Percentiles rank a stretch among this genome's conserved stretches.
Conservation (phyloP, 345 rosid genomes). For the Dipteronia dyeriana region DNA sequence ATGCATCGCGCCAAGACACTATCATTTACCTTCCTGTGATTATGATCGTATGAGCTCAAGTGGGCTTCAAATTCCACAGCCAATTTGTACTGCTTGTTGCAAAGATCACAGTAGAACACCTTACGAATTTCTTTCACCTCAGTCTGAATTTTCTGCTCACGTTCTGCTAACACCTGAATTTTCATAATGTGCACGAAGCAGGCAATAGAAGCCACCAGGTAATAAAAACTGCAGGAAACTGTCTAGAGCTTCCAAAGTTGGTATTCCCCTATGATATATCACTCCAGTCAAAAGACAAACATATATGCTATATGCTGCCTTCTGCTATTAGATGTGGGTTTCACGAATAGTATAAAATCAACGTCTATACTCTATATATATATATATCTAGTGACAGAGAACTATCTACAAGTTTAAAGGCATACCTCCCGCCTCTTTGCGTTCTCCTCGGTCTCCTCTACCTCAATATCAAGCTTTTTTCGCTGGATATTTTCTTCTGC, state of each 20-base stretch:
- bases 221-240: constrained; percentile 96
- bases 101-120: constrained; percentile 91
- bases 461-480: constrained; percentile 81
- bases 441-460: constrained; percentile 87
- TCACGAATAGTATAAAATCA: constrained; percentile 66
- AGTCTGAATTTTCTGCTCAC: constrained; percentile 96
- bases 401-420: constrained; percentile 30
- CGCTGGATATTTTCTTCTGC: constrained; percentile 96
- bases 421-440: constrained; percentile 98
- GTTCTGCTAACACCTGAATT: constrained; percentile 99
- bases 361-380: constrained; percentile 48
- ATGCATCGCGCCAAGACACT: neutral
- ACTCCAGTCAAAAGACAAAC: constrained; percentile 73
- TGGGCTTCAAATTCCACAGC: constrained; percentile 98
- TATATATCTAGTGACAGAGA: constrained; percentile 26
- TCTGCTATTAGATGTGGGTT: constrained; percentile 59
- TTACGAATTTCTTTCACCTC: constrained; percentile 93
- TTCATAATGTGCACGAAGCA: constrained; percentile 99
- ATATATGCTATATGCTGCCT: constrained; percentile 80
- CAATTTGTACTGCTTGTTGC: constrained; percentile 95
- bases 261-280: constrained; percentile 74
- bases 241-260: constrained; percentile 81
- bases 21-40: constrained; percentile 83
- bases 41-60: constrained; percentile 96
- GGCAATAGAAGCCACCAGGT: constrained; percentile 99